phyloP scores from a whole-genome alignment of 495 filamentous ascomycete species.

The Margaritispora aquatica region DNA sequence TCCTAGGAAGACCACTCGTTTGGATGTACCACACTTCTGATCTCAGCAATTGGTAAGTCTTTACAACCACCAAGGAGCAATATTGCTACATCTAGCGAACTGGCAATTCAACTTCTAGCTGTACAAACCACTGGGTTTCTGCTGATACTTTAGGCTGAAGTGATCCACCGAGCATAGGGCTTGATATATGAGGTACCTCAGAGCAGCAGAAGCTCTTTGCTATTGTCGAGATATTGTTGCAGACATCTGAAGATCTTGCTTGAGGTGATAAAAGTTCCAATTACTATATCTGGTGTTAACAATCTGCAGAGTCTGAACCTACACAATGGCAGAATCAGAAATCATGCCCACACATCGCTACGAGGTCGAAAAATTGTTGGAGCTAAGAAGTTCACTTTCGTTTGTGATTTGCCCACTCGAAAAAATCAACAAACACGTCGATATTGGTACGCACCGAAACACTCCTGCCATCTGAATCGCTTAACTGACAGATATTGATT shows the following conservation, averaged over 20 bases:
- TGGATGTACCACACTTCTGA: not conserved
- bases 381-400: conserved; percentile 12
- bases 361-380: conserved; percentile 7
- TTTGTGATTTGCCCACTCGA: conserved; percentile 3
- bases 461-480: too few relatives aligned
- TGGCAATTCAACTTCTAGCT: too few relatives aligned
- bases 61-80: not conserved
- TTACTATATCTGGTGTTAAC: not conserved
- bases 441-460: conserved; percentile 16
- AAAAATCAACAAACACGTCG: conserved; percentile 18
- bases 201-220: too few relatives aligned
- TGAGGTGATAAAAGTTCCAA: too few relatives aligned
- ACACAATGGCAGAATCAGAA: not conserved
- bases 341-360: conserved; percentile 10
- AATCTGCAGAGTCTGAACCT: not conserved
- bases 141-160: too few relatives aligned
- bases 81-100: too few relatives aligned
- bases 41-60: not conserved
- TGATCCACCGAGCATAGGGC: too few relatives aligned
- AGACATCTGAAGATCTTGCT: too few relatives aligned
- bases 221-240: too few relatives aligned
- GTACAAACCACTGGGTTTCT: too few relatives aligned
- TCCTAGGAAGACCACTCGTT: not conserved
- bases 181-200: too few relatives aligned
- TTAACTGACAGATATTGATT: too few relatives aligned